A percentile compares a stretch with the other conserved stretches of the same genome.
phyloP scores from a whole-genome alignment of 768 basidiomycete genomes.

The Podaxis sp. region DNA sequence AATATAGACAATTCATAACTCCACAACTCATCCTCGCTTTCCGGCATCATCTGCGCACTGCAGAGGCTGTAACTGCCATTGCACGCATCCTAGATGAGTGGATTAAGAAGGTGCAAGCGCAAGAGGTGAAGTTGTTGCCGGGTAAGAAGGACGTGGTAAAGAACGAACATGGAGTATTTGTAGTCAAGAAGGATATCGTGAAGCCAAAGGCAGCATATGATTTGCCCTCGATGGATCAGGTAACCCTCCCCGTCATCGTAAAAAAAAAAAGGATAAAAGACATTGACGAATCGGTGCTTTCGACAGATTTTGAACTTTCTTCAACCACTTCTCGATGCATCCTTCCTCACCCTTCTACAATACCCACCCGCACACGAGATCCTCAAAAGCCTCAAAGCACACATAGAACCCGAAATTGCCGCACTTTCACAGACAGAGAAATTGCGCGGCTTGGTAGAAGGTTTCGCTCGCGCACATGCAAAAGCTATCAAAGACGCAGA shows the following conservation, averaged over 20 bases:
- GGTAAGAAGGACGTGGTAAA: constrained; percentile 33
- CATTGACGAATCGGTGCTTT: constrained; percentile 4
- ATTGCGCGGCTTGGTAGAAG: constrained; percentile 58
- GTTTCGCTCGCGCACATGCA: constrained; percentile 53
- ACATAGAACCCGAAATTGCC: constrained; percentile 52
- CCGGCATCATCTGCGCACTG: constrained; percentile 42
- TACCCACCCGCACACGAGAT: constrained; percentile 54
- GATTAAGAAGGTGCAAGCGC: constrained; percentile 26
- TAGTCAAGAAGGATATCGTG: constrained; percentile 19
- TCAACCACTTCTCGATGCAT: constrained; percentile 66
- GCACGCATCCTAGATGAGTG: constrained; percentile 46
- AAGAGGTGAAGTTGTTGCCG: constrained; percentile 33
- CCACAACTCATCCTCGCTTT: constrained; percentile 45
- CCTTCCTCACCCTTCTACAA: constrained; percentile 63
- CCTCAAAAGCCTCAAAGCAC: constrained; percentile 43
- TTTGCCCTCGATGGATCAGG: constrained; percentile 41
- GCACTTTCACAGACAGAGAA: constrained; percentile 46
- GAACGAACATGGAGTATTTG: constrained; percentile 36
- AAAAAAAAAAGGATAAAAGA: not conserved
- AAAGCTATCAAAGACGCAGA: constrained; percentile 40
- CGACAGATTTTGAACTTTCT: constrained; percentile 53
- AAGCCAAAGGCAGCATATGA: constrained; percentile 20
- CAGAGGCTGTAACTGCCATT: constrained; percentile 42
- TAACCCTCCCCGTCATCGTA: constrained; percentile 13
- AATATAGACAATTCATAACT: constrained; percentile 29